A percentile compares a stretch with the other conserved stretches of the same genome.
Evolutionary conservation across 257 asterid genomes (phyloP).

Genomic region (Nicotiana tabacum): DNA sequence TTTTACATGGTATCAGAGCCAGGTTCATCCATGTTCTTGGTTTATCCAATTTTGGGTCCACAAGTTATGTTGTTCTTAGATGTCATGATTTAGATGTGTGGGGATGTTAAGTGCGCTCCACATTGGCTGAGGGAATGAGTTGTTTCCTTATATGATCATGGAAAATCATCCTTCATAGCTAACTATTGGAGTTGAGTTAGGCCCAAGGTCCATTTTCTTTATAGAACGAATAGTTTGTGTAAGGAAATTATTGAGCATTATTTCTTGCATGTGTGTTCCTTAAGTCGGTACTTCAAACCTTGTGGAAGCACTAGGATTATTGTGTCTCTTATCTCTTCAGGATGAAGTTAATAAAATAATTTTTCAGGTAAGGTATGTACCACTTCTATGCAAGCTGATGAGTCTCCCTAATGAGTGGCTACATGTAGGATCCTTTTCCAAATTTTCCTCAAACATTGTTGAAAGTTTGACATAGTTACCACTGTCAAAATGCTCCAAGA

Average conservation of each 20-base stretch:
- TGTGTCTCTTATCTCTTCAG: neutral
- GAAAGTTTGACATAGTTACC: constrained; percentile 41
- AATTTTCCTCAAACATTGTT: constrained; percentile 52
- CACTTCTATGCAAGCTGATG: constrained; percentile 51
- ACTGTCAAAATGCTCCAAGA: constrained; percentile 67
- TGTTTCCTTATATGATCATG: neutral
- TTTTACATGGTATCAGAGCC: neutral
- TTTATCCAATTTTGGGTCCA: neutral
- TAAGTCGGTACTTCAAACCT: neutral
- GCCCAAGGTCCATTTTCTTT: neutral
- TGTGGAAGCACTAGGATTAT: neutral
- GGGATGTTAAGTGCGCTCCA: neutral
- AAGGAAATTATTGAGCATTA: neutral
- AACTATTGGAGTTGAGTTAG: neutral
- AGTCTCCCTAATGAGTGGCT: constrained; percentile 59
- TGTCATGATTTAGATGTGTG: neutral
- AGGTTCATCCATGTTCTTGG: neutral
- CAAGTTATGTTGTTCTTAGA: neutral
- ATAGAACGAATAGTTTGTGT: neutral
- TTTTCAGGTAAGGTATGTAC: constrained; percentile 30
- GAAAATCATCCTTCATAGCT: neutral
- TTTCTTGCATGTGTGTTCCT: constrained; percentile 8
- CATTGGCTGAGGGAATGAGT: neutral
- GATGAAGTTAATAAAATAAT: neutral
- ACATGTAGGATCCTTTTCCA: constrained; percentile 86